Percentiles rank a stretch among this genome's conserved stretches.
Evolutionary conservation across 1,139 yeast genomes (phyloP).

Genomic region (Saccharomycopsis phalli): DNA sequence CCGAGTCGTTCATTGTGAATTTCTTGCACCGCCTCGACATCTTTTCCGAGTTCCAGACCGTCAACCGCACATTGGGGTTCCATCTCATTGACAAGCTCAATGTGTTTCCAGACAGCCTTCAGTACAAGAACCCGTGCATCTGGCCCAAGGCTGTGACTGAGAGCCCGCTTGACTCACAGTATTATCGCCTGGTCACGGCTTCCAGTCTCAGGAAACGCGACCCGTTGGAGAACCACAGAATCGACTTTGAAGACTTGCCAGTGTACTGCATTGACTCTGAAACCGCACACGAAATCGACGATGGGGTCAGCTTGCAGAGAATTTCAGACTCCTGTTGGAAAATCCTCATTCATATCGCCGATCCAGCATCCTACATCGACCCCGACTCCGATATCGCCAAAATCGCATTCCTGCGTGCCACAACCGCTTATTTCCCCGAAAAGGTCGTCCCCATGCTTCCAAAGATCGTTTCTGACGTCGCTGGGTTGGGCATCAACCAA

Average conservation of each 20-base stretch:
- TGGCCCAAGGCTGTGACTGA: neutral
- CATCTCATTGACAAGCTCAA: constrained; percentile 33
- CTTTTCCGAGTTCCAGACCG: constrained; percentile 29
- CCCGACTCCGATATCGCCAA: constrained; percentile 43
- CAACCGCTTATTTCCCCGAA: constrained; percentile 73
- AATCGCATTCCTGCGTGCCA: constrained; percentile 51
- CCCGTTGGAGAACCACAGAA: constrained; percentile 30
- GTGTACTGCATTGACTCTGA: constrained; percentile 81
- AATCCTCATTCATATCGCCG: constrained; percentile 75
- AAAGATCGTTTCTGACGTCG: constrained; percentile 36
- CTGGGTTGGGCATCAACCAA: constrained; percentile 49
- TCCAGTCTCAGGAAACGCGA: constrained; percentile 26
- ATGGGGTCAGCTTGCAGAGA: constrained; percentile 64
- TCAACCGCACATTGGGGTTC: constrained; percentile 40
- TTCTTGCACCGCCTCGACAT: constrained; percentile 26
- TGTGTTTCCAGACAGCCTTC: constrained; percentile 36
- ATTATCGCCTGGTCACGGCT: constrained; percentile 30
- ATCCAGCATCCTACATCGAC: constrained; percentile 61
- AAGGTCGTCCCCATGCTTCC: constrained; percentile 69
- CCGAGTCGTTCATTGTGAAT: constrained; percentile 30
- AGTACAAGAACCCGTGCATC: constrained; percentile 20
- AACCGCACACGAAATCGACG: constrained; percentile 86
- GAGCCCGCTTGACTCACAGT: constrained; percentile 30
- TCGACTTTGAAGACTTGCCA: constrained; percentile 35
- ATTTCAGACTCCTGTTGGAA: constrained; percentile 30